A percentile compares a stretch with the other conserved stretches of the same genome.
Evolutionary conservation across 2,329 filamentous ascomycete species (phyloP).

Genomic region (Colletotrichum spaethianum): DNA sequence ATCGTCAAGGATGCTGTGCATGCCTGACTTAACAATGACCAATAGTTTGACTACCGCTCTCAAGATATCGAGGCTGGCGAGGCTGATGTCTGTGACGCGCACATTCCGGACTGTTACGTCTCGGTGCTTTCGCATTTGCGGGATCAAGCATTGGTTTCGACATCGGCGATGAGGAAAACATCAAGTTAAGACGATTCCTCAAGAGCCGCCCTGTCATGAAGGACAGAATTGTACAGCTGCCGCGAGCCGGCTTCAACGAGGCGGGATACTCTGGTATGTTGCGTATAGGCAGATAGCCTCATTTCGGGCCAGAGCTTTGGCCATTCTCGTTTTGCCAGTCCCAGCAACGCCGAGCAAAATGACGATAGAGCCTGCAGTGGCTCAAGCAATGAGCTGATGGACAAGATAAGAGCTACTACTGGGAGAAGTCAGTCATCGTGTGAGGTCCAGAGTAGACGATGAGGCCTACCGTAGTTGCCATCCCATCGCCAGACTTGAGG

Average conservation of each 20-base stretch:
- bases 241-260: not conserved
- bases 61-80: not conserved
- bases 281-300: not conserved
- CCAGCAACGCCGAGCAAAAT: not conserved
- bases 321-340: not conserved
- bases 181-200: not conserved
- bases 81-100: not conserved
- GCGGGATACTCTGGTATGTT: not conserved
- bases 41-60: not conserved
- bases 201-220: not conserved
- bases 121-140: not conserved
- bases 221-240: not conserved
- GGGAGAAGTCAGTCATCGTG: not conserved
- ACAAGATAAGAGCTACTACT: not conserved
- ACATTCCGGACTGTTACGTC: not conserved
- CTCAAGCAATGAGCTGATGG: not conserved
- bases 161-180: not conserved
- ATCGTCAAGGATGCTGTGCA: not conserved
- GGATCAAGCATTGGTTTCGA: not conserved
- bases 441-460: too few relatives aligned
- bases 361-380: not conserved
- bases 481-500: not conserved
- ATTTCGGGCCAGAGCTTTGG: not conserved
- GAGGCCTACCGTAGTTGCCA: not conserved
- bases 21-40: not conserved